Evolutionary conservation across 116 monocot genomes (phyloP), one percentile per base, ranked within the genome.

Genomic region (Iris pallida): DNA sequence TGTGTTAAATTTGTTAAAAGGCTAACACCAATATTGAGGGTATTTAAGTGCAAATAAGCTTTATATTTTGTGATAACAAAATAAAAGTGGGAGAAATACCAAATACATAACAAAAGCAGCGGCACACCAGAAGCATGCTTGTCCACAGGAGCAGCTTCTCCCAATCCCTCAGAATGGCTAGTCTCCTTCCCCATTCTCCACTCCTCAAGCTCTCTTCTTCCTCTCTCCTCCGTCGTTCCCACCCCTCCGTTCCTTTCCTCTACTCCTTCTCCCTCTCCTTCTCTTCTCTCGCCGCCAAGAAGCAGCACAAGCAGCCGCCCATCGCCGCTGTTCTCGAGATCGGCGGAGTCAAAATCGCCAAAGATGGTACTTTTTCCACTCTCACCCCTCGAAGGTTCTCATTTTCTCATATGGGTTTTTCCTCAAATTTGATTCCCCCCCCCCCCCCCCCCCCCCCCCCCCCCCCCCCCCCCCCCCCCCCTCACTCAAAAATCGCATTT

Each of bases 301-400:
- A 45, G 40, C 56, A 19, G 20, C 53, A 42, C 54, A 5, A 42
- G 16, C 67, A 52, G 51, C 19, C 42, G 1, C 71, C 81, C n/a
- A 11, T 60, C 44, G 82, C 91, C 15, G 79, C 85, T 16, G 71
- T 81, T 8, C 72, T 89, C 65, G 85, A 94, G 18, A 61, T 92
- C 9, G 96, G 92, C 20, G 96, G 96, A 18, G 92, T 85, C 51
- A 85, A 79, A 67, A 81, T 96, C 59, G 61, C 82, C 17, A 80
- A 66, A 74, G 96, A 92, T 13, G 91, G 95, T 95, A 77, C 5
- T 18, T 47, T 41, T 53, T 13, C 8, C 10, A 14, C 4, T 4
- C 17, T 12, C 53, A 45, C 52, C 3, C 7, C 13, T 30, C 30
- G 30, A n/a, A n/a, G n/a, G n/a, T n/a, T n/a, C n/a, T n/a, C 3